Base-by-base conservation (phyloP, 2,329 filamentous ascomycete genomes). In the Apiospora koreana region DNA sequence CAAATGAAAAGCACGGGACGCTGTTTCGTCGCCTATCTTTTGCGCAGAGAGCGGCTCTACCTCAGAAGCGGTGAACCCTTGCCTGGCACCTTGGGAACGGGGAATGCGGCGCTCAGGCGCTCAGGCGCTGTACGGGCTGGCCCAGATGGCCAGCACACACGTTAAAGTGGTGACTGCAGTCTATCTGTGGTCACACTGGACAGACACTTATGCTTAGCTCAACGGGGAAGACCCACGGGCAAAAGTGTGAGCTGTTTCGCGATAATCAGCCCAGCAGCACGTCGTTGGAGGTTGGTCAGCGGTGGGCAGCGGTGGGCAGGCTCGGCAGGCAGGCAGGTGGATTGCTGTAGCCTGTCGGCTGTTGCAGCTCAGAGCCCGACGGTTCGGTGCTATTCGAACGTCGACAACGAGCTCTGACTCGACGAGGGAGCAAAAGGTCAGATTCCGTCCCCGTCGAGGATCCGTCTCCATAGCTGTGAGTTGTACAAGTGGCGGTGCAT, bases 401-500 rank as follows among this genome's bases (percentile, higher is more conserved):
- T 58, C 50, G 28, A 58, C 41, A 28, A 31, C 28, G 25, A 21
- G 18, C 31, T 58, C 28, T 35, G 28, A 58, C 50, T 58, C 16
- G 50, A 58, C 50, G 28, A 35, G 50, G 50, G 46, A 43, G 28
- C 28, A 58, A 28, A 28, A 35, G 25, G 50, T 35, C 25, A 31
- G 25, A 58, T 58, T 31, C 28, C 12, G 48, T 35, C 50, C 50
- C 50, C 50, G 50, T 58, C 50, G 25, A 28, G 50, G 41, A 43
- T 16, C 50, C 50, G 50, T 58, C 50, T 58, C 50, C 31, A 62
- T 38, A 62, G 54, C 54, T 62, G 54, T 62, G 54, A 62, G 54
- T 62, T 62, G 54, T 62, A 73, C 71, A 73, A 74, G 77, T 78
- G 77, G 77, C 76, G 76, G 77, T 78, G 77, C 77, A 73, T 69